A percentile compares a stretch with the other conserved stretches of the same genome.
Conservation (phyloP, 345 rosid genomes). For the Clarkia xantiana region DNA sequence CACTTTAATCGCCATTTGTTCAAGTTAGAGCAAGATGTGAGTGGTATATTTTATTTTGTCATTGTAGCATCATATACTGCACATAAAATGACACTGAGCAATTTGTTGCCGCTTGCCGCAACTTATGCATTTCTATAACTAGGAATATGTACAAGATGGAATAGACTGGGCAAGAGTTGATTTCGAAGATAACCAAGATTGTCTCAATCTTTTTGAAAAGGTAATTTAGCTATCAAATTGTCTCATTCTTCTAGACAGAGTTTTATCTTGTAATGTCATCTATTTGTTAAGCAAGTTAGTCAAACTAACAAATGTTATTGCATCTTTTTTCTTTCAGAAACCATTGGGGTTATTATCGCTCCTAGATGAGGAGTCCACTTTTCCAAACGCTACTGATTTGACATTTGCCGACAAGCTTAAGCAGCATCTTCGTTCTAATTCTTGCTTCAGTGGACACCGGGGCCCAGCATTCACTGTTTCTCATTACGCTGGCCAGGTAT, state of each 20-base stretch:
- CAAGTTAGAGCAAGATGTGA: slow-evolving; percentile 83
- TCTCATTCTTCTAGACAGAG: not conserved
- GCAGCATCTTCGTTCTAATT: slow-evolving; percentile 62
- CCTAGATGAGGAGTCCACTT: slow-evolving; percentile 90
- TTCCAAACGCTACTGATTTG: slow-evolving; percentile 91
- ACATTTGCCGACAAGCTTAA: slow-evolving; percentile 90
- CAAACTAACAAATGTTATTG: not conserved
- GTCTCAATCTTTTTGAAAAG: slow-evolving; percentile 97
- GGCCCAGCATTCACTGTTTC: slow-evolving; percentile 64
- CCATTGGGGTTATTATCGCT: slow-evolving; percentile 82
- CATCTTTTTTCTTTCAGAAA: slow-evolving; percentile 37
- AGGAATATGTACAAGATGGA: slow-evolving; percentile 98
- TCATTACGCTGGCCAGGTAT: slow-evolving; percentile 98
- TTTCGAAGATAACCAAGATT: slow-evolving; percentile 94
- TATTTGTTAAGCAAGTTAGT: too few species aligned
- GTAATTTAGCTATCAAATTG: slow-evolving; percentile 17
- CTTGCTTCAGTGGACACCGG: slow-evolving; percentile 71
- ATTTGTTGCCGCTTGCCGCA: too few species aligned
- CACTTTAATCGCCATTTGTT: slow-evolving; percentile 95
- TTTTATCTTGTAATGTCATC: not conserved
- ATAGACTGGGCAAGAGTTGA: slow-evolving; percentile 97
- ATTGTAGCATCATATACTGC: not conserved
- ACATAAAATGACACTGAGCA: too few species aligned
- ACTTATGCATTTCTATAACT: slow-evolving; percentile 7
- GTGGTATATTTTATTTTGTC: slow-evolving; percentile 5